Evolutionary conservation across 2,329 filamentous ascomycete species (phyloP).

Genomic region (Chrysoporthe cubensis): DNA sequence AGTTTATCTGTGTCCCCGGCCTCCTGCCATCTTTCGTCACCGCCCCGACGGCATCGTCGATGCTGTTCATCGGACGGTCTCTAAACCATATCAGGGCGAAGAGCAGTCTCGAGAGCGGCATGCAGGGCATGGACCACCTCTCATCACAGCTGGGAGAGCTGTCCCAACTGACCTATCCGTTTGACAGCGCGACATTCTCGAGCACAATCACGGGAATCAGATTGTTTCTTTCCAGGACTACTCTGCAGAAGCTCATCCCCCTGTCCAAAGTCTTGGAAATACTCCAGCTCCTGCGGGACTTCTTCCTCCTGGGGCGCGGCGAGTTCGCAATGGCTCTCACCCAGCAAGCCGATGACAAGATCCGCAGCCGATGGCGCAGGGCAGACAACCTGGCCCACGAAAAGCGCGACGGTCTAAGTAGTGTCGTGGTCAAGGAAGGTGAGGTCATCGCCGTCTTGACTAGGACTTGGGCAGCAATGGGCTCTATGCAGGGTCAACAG

Average conservation of each 20-base stretch:
- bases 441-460: conserved; percentile 79
- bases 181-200: conserved; percentile 73
- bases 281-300: conserved; percentile 78
- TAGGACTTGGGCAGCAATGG: conserved; percentile 78
- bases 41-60: conserved; percentile 73
- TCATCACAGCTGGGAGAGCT: conserved; percentile 72
- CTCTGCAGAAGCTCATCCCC: conserved; percentile 80
- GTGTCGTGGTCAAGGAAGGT: conserved; percentile 78
- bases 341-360: conserved; percentile 79
- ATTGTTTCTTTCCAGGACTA: conserved; percentile 80
- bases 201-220: conserved; percentile 76
- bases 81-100: conserved; percentile 78
- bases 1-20: conserved; percentile 61
- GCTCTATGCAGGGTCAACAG: conserved; percentile 70
- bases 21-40: conserved; percentile 82
- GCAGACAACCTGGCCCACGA: conserved; percentile 62
- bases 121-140: conserved; percentile 62
- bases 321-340: conserved; percentile 91
- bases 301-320: conserved; percentile 83
- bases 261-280: conserved; percentile 76
- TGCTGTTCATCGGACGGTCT: conserved; percentile 89
- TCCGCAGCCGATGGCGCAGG: conserved; percentile 73
- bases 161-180: conserved; percentile 70
- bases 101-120: conserved; percentile 48
- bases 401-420: conserved; percentile 62